A percentile compares a stretch with the other conserved stretches of the same genome.
These are phyloP conservation scores for Apium graveolens DNA, from an alignment of 129 eudicot genomes.

Conservation along the genomic window DNA sequence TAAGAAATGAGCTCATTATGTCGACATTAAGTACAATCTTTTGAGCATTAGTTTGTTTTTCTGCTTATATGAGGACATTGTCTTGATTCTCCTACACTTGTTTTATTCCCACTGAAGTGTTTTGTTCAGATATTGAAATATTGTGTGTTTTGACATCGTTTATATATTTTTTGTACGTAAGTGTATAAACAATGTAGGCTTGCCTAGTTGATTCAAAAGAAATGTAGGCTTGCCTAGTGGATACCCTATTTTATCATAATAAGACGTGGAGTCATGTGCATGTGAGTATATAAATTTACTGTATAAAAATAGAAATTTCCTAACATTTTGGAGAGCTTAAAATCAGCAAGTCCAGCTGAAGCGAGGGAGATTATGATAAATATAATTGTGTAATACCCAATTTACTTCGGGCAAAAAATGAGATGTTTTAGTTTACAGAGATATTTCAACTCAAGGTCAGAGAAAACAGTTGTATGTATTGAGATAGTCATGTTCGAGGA, in stretches of 20 bases:
- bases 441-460: background rate
- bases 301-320: no score
- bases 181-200: background rate
- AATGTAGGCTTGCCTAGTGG: background rate
- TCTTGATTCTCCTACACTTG: background rate
- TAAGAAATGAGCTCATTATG: conserved; percentile 5
- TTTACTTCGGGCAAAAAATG: no score
- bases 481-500: no score
- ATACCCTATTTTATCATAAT: background rate
- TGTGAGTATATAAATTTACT: no score
- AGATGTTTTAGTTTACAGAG: background rate
- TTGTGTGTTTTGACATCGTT: background rate
- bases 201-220: no score
- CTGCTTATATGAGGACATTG: background rate
- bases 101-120: background rate
- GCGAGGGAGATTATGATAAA: background rate
- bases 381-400: no score
- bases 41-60: background rate
- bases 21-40: background rate
- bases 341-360: background rate
- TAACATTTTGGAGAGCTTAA: background rate
- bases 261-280: background rate
- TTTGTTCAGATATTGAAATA: background rate
- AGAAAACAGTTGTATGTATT: no score
- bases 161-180: background rate